Evolutionary conservation across 495 filamentous ascomycete genomes (phyloP), one percentile per base, ranked within the genome.

Genomic region (Podospora pseudopauciseta): DNA sequence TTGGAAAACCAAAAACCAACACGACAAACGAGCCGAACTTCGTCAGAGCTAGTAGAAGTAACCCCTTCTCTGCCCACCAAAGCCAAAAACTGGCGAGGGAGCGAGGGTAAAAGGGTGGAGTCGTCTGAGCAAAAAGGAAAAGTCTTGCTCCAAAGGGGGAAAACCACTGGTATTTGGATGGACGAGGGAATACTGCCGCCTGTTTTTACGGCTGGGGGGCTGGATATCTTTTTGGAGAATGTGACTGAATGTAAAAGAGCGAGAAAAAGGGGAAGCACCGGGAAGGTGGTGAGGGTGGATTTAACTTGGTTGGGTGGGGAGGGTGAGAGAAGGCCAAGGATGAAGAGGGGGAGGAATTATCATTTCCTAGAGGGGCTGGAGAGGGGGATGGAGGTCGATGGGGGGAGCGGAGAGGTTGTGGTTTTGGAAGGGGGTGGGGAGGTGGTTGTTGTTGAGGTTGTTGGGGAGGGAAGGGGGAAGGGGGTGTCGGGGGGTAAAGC

Each of bases 361-460:
- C 55, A 58, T n/a, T 13, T 15, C 18, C 55, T 58, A 20, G 55
- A 26, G 23, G 18, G 23, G 23, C 23, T 26, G n/a, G n/a, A 7
- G 39, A 16, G 0, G 11, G 69, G 20, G 1, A 30, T 63, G 16
- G 65, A 71, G 13, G 15, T 65, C 0, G 62, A 65, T 3, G 26
- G 57, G 2, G 62, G 63, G 5, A 62, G 58, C 15, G 56, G 30
- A 0, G 66, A 65, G 34, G 58, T 62, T 0, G 32, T 71, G 11
- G 67, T 63, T 26, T 16, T 66, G 2, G 57, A 44, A 5, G 53
- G 62, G 7, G 15, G 53, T 6, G 58, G 53, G 65, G 69, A 71
- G 39, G 66, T 71, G 28, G 69, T 68, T 7, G 27, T 68, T n/a
- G 13, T 71, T 54, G 69, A 68, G 27, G 18, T 71, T 49, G 20